Evolutionary conservation across 2,329 filamentous ascomycete species (phyloP).

Genomic region (Ophiostoma sp.): DNA sequence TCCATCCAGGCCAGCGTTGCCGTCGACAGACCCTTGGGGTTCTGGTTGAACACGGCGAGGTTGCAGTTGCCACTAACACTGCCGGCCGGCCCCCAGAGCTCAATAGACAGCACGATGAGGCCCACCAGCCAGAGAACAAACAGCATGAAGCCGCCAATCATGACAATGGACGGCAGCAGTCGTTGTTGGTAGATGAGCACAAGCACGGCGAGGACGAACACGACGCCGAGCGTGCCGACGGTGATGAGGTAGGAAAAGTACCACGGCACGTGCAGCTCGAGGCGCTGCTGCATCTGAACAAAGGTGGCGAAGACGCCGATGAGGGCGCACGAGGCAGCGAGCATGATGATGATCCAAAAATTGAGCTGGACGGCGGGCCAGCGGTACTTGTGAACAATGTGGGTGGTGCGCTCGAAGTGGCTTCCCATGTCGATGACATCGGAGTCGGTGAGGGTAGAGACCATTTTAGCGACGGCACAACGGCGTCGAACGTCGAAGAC

Average conservation of each 20-base stretch:
- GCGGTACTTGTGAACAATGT: constrained; percentile 53
- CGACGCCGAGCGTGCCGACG: constrained; percentile 52
- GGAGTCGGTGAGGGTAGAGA: constrained; percentile 37
- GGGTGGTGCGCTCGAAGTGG: constrained; percentile 10
- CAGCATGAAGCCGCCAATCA: constrained; percentile 59
- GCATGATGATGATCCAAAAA: constrained; percentile 62
- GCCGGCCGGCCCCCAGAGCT: constrained; percentile 57
- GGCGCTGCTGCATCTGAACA: constrained; percentile 51
- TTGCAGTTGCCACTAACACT: constrained; percentile 57
- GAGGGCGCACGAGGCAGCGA: constrained; percentile 52
- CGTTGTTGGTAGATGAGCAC: constrained; percentile 57
- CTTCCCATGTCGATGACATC: constrained; percentile 26
- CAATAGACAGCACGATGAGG: constrained; percentile 54
- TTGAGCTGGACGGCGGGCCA: constrained; percentile 65
- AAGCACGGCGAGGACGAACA: constrained; percentile 62
- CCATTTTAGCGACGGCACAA: constrained; percentile 32
- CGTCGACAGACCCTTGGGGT: constrained; percentile 46
- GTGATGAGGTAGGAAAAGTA: constrained; percentile 64
- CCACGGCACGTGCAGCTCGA: constrained; percentile 55
- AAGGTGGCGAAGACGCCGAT: constrained; percentile 59
- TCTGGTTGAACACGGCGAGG: constrained; percentile 49
- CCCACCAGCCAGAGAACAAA: constrained; percentile 65
- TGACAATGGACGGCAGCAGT: constrained; percentile 56
- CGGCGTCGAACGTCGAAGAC: neutral
- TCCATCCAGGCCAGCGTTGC: constrained; percentile 59